A percentile compares a stretch with the other conserved stretches of the same genome.
These are phyloP conservation scores for Daldinia childiae DNA, from an alignment of 495 filamentous ascomycete genomes.

Conservation along the genomic window DNA sequence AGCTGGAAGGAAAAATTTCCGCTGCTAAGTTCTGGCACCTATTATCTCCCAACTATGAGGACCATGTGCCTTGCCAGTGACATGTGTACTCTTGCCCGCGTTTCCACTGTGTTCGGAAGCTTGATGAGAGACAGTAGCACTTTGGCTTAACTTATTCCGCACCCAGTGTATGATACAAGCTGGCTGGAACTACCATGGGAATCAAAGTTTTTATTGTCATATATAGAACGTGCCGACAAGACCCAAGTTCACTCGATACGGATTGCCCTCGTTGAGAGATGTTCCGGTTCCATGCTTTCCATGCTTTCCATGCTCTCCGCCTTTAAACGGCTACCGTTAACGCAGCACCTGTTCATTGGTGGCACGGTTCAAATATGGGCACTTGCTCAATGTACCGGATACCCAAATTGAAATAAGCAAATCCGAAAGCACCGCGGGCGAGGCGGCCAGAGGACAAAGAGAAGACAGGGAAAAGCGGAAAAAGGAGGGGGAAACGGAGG, in stretches of 20 bases:
- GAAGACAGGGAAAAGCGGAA: no score
- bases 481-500: no score
- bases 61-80: conserved; percentile 33
- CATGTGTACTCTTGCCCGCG: conserved; percentile 15
- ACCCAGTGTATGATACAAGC: neutral
- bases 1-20: conserved; percentile 43
- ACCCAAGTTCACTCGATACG: conserved; percentile 26
- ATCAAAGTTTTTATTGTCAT: neutral
- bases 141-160: conserved; percentile 11
- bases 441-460: no score
- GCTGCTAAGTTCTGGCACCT: conserved; percentile 30
- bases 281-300: neutral
- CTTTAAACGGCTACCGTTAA: no score
- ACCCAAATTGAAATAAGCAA: no score
- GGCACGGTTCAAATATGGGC: no score
- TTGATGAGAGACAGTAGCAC: conserved; percentile 16
- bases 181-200: conserved; percentile 1
- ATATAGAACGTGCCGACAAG: neutral
- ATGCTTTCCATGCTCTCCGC: neutral
- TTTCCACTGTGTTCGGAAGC: conserved; percentile 26
- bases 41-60: conserved; percentile 10
- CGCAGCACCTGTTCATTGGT: no score
- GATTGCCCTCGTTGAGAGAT: conserved; percentile 15
- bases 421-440: no score
- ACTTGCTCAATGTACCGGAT: no score